These are phyloP conservation scores for Plantago coronopus DNA, from an alignment of 305 asterid species.

Conservation along the genomic window DNA sequence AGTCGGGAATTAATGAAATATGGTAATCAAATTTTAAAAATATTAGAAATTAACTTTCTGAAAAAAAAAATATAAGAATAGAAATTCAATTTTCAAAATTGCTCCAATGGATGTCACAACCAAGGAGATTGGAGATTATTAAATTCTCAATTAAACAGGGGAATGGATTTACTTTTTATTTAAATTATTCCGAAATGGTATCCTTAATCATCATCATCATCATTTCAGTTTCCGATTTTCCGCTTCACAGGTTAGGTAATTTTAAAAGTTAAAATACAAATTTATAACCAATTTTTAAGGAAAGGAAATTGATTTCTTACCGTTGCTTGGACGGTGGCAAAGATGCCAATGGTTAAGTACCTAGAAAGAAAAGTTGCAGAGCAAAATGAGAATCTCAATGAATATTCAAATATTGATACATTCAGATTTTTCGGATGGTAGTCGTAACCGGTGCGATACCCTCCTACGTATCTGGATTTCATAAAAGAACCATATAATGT, in stretches of 20 bases:
- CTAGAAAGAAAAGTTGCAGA: constrained; percentile 26
- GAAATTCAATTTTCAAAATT: no score
- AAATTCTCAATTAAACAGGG: no score
- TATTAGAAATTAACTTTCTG: no score
- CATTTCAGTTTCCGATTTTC: constrained; percentile 8
- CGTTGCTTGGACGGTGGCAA: constrained; percentile 66
- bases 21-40: constrained; percentile 1
- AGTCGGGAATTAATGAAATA: neutral
- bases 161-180: neutral
- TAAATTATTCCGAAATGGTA: no score
- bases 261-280: neutral
- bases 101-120: neutral
- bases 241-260: constrained; percentile 14
- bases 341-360: constrained; percentile 68
- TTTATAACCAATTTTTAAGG: neutral
- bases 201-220: neutral
- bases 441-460: no score
- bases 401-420: neutral
- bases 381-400: neutral
- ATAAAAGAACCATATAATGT: no score
- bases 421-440: no score
- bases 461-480: no score
- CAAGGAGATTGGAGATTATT: neutral
- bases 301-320: constrained; percentile 26
- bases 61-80: no score